Base-by-base conservation (phyloP, 495 filamentous ascomycete species). In the Aspergillus steynii region DNA sequence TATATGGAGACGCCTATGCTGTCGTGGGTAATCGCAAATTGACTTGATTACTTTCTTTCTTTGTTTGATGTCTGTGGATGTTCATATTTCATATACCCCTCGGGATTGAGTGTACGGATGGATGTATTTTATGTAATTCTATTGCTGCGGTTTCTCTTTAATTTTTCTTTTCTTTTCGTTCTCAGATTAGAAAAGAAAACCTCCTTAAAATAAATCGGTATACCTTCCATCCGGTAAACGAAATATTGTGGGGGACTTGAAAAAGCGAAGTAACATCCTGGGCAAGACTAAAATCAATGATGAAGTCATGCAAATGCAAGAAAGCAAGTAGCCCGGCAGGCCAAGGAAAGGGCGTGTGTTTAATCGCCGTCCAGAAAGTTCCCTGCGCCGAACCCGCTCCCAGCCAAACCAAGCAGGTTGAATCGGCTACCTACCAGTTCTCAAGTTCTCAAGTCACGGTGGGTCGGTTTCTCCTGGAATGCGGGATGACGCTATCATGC, bases 1-100 rank as follows among this genome's bases (percentile, higher is more conserved):
- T 56, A 56, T 65, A 56, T 72, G 65, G 65, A 65, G 61, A 45
- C 63, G 70, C n/a, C 14, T 72, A 28, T 55, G 63, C 10, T 72
- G 70, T 59, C 25, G 50, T 12, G 27, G 10, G 42, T 32, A 51
- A 14, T 42, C 5, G 9, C 37, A 14, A 9, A 15, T 7, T 55
- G 42, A 9, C 32, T 48, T 51, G 14, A 31, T 53, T 50, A 26
- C 32, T 15, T 29, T 48, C 15, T 14, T 32, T 32, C 58, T 46
- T 51, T 58, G 20, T 32, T 49, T 47, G 5, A 42, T 42, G 37
- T 42, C 4, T 8, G 37, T 14, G 47, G 14, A n/a, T 32, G 42
- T 58, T 55, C 7, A 48, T 49, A 58, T 49, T 58, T 60, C 48
- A 61, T 65, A 63, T 66, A 69, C 61, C 64, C 63, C 49, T 34